Evolutionary conservation across 1,284 basidiomycete species (phyloP).

Genomic region (Tranzscheliella williamsii): DNA sequence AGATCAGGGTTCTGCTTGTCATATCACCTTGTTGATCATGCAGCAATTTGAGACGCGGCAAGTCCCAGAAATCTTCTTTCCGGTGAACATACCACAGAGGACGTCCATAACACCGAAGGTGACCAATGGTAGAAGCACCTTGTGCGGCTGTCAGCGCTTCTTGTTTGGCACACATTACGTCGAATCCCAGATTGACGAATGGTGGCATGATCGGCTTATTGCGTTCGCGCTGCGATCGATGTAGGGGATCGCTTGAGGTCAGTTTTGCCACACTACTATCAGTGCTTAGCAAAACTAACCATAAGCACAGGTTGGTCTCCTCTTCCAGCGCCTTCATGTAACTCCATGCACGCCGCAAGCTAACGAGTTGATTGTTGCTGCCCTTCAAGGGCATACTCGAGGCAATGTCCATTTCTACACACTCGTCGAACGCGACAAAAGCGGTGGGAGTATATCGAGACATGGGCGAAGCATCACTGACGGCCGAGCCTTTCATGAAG

Average conservation of each 20-base stretch:
- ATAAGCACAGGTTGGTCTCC: slow-evolving; percentile 1
- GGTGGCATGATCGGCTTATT: neutral
- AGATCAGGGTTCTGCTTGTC: neutral
- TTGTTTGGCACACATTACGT: slow-evolving; percentile 1
- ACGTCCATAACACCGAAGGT: slow-evolving; percentile 10
- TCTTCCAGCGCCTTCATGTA: neutral
- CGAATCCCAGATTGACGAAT: slow-evolving; percentile 6
- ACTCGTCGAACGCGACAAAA: slow-evolving; percentile 16
- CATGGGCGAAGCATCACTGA: too few species aligned
- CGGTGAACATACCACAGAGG: slow-evolving; percentile 9
- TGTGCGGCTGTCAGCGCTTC: neutral
- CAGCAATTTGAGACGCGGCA: neutral
- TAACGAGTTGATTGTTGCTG: slow-evolving; percentile 1
- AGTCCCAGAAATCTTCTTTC: neutral
- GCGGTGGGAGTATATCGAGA: slow-evolving; percentile 2
- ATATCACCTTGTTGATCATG: neutral
- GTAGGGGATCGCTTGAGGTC: neutral
- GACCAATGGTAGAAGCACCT: neutral
- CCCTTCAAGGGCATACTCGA: neutral
- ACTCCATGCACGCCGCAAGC: slow-evolving; percentile 11
- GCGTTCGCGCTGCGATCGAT: neutral
- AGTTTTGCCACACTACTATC: slow-evolving; percentile 7
- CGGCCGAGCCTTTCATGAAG: too few species aligned
- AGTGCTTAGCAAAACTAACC: slow-evolving; percentile 14
- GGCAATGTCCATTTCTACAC: slow-evolving; percentile 2